Percentiles rank a stretch among this genome's conserved stretches.
Evolutionary conservation across 2,329 filamentous ascomycete genomes (phyloP).

Genomic region (Plectosphaerella plurivora): DNA sequence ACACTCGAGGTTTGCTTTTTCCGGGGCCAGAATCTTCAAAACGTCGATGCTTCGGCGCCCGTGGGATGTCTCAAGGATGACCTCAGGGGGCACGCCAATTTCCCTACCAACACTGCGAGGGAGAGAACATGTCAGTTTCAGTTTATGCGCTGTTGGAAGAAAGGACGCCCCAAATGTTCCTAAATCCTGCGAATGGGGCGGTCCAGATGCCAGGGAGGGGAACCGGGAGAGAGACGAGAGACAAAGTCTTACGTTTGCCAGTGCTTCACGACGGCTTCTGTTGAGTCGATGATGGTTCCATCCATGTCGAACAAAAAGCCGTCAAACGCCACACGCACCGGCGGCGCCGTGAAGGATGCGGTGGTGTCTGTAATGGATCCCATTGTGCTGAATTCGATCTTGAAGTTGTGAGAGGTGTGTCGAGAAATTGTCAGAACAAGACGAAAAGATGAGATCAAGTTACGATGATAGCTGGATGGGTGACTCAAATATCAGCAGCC

Average conservation of each 20-base stretch:
- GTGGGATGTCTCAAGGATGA: conserved; percentile 87
- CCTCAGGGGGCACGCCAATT: conserved; percentile 76
- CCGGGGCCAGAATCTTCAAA: conserved; percentile 71
- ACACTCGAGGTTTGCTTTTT: conserved; percentile 93
- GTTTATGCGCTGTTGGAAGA: background rate
- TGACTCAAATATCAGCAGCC: no score
- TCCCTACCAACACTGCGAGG: conserved; percentile 66
- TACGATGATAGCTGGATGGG: no score
- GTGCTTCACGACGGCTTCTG: conserved; percentile 70
- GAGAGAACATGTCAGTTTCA: conserved; percentile 8
- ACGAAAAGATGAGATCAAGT: no score
- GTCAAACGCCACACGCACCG: conserved; percentile 31
- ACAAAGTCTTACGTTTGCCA: conserved; percentile 58
- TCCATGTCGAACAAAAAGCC: conserved; percentile 72
- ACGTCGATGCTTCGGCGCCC: conserved; percentile 86
- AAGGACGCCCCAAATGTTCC: background rate
- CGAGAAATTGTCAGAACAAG: background rate
- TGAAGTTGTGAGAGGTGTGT: background rate
- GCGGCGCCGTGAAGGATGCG: conserved; percentile 10
- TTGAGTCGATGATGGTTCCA: conserved; percentile 80
- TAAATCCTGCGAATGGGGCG: background rate
- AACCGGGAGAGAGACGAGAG: background rate
- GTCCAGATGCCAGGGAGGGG: conserved; percentile 4
- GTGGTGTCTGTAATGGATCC: background rate
- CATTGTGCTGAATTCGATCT: background rate